Conservation (phyloP, 2,329 filamentous ascomycete genomes). For the Aspergillus chevalieri region DNA sequence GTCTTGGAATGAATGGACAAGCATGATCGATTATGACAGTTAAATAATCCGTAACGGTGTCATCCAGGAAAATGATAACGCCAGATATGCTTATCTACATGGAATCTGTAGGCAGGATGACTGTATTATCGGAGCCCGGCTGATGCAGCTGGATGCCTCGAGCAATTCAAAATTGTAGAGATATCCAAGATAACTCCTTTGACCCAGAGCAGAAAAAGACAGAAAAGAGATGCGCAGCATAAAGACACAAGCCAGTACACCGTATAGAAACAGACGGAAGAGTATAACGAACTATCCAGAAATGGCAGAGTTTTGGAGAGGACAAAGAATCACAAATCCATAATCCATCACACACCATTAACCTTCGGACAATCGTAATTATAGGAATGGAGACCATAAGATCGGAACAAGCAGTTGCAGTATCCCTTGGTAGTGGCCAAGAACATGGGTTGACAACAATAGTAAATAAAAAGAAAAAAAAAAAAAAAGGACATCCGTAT, state of each 20-base stretch:
- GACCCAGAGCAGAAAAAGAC: constrained; percentile 7
- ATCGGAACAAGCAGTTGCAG: neutral
- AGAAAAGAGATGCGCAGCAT: neutral
- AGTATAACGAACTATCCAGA: constrained; percentile 9
- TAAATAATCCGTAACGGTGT: too few relatives aligned
- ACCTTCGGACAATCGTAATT: neutral
- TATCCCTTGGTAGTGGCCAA: too few relatives aligned
- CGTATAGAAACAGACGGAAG: constrained; percentile 5
- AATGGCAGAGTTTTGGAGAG: constrained; percentile 9
- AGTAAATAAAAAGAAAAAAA: neutral
- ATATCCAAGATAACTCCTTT: constrained; percentile 20
- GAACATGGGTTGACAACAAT: too few relatives aligned
- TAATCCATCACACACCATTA: constrained; percentile 14
- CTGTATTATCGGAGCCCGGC: constrained; percentile 24
- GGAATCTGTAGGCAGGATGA: constrained; percentile 27
- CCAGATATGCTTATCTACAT: constrained; percentile 39
- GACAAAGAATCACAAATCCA: constrained; percentile 26
- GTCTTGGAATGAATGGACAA: too few relatives aligned
- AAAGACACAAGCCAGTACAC: neutral
- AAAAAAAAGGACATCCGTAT: constrained; percentile 10
- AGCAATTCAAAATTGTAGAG: constrained; percentile 18
- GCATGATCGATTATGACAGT: too few relatives aligned
- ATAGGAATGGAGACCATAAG: neutral
- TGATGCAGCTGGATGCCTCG: constrained; percentile 16
- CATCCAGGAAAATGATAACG: constrained; percentile 24